Base-by-base conservation (phyloP, 768 basidiomycete genomes). In the Hygrocybe punicea region DNA sequence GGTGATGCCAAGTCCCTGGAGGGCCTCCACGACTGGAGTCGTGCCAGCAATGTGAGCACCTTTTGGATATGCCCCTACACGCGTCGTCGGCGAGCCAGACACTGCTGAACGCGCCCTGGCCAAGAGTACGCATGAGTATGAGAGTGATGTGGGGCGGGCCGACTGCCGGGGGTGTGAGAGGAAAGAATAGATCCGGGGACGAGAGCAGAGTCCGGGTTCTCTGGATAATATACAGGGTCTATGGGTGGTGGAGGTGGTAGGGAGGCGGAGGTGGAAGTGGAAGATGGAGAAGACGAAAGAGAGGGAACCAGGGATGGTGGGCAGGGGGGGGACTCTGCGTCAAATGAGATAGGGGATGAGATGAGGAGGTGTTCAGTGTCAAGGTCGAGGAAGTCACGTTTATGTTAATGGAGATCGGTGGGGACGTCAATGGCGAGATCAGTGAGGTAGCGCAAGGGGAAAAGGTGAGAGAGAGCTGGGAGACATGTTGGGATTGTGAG, bases 31-130 rank as follows among this genome's bases (percentile, higher is more conserved):
- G 19, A 48, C 13, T 7, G 0, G 90, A 89, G 67, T 93, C 91
- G 5, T 24, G 21, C 21, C 35, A 11, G 37, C 10, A 13, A 24
- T 53, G 19, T 40, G 36, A 6, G 10, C 34, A 4, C 51, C 36
- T 7, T 10, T 2, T 3, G 36, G 37, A 53, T 53, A 9, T 37
- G 37, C 19, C 29, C 36, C 35, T 10, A 39, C 16, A 13, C 23
- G 35, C 69, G 62, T 82, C 81, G 45, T 79, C 76, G 2, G 86
- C 88, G 6, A 89, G 79, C 86, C 88, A 91, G 13, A 92, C 89
- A 48, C 78, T 78, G 47, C 84, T 85, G 69, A 92, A 92, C 1
- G 87, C 81, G 40, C 89, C 89, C 35, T 83, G 80, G 19, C 89
- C 89, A 2, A 92, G 76, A 3, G 76, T 70, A 2, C 75, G 76